phyloP scores from a whole-genome alignment of 2,329 filamentous ascomycete genomes.

The Cladophialophora yegresii region DNA sequence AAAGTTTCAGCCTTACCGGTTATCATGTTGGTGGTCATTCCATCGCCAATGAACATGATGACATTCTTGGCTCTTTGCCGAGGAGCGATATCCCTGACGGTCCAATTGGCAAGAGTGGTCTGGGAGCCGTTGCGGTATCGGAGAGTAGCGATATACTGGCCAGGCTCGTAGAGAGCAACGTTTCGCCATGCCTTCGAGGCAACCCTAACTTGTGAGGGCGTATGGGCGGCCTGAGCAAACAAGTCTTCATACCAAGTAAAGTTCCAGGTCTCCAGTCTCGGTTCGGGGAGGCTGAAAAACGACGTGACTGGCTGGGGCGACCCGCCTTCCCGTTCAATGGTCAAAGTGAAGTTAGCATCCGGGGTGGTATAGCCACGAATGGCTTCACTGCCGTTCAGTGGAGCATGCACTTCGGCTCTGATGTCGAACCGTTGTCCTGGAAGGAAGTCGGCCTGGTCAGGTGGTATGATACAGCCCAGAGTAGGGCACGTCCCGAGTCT shows the following conservation, averaged over 20 bases:
- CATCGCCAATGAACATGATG: slow-evolving; percentile 77
- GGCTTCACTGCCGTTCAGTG: slow-evolving; percentile 78
- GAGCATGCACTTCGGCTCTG: slow-evolving; percentile 77
- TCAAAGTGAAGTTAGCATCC: slow-evolving; percentile 74
- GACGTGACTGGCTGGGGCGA: slow-evolving; percentile 58
- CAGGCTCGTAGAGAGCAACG: slow-evolving; percentile 74
- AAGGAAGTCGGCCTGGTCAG: slow-evolving; percentile 73
- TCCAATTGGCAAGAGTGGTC: slow-evolving; percentile 73
- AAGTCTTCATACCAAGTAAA: slow-evolving; percentile 84
- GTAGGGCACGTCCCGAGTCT: slow-evolving; percentile 59
- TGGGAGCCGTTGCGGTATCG: slow-evolving; percentile 69
- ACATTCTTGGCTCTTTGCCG: slow-evolving; percentile 80
- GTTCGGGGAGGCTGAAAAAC: slow-evolving; percentile 71
- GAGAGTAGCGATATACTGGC: slow-evolving; percentile 74
- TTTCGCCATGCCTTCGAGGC: slow-evolving; percentile 76
- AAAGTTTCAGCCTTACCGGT: slow-evolving; percentile 34
- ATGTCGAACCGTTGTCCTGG: slow-evolving; percentile 83
- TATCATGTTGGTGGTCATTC: slow-evolving; percentile 56
- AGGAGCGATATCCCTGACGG: slow-evolving; percentile 69
- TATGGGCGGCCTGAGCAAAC: slow-evolving; percentile 71
- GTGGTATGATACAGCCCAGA: slow-evolving; percentile 60
- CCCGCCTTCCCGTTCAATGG: slow-evolving; percentile 61
- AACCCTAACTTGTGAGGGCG: slow-evolving; percentile 74
- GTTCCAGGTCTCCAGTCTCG: slow-evolving; percentile 75
- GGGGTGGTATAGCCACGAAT: slow-evolving; percentile 68